phyloP scores from a whole-genome alignment of 2,329 filamentous ascomycete genomes.

The Eutypella sp. region DNA sequence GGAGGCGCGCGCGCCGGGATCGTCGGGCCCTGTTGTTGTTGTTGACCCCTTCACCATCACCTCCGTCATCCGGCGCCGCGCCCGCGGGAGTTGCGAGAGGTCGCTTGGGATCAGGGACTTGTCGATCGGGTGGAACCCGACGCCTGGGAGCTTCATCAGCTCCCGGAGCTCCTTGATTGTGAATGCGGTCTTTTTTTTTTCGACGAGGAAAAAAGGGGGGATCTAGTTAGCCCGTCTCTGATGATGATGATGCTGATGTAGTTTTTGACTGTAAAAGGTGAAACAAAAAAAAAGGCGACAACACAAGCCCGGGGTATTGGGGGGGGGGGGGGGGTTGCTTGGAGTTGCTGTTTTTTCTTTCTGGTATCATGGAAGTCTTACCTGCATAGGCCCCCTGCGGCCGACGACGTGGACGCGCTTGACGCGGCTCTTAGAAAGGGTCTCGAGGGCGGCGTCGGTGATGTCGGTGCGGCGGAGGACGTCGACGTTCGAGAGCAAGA shows the following conservation, averaged over 20 bases:
- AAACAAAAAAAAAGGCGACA: too few relatives aligned
- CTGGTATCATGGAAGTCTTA: too few relatives aligned
- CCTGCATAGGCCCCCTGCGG: constrained; percentile 82
- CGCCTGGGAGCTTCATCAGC: constrained; percentile 68
- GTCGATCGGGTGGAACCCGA: constrained; percentile 68
- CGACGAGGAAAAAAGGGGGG: too few relatives aligned
- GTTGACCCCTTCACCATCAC: constrained; percentile 71
- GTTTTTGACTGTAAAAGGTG: too few relatives aligned
- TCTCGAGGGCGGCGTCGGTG: constrained; percentile 73
- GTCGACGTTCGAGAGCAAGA: constrained; percentile 73
- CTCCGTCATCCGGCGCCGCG: constrained; percentile 73
- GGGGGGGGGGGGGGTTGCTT: not conserved
- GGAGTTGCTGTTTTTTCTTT: too few relatives aligned
- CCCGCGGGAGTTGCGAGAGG: constrained; percentile 65
- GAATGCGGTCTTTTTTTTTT: constrained; percentile 75
- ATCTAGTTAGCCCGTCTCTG: too few relatives aligned
- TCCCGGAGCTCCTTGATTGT: constrained; percentile 94
- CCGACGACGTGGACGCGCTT: constrained; percentile 83
- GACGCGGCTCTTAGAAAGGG: constrained; percentile 66
- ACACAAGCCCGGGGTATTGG: too few relatives aligned
- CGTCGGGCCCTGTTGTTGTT: constrained; percentile 31
- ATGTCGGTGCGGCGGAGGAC: constrained; percentile 80
- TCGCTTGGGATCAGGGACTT: constrained; percentile 61
- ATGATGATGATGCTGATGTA: too few relatives aligned
- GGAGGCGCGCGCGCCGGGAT: constrained; percentile 47